Evolutionary conservation across 2,329 filamentous ascomycete genomes (phyloP).

Genomic region (Emmonsiellopsis sp.): DNA sequence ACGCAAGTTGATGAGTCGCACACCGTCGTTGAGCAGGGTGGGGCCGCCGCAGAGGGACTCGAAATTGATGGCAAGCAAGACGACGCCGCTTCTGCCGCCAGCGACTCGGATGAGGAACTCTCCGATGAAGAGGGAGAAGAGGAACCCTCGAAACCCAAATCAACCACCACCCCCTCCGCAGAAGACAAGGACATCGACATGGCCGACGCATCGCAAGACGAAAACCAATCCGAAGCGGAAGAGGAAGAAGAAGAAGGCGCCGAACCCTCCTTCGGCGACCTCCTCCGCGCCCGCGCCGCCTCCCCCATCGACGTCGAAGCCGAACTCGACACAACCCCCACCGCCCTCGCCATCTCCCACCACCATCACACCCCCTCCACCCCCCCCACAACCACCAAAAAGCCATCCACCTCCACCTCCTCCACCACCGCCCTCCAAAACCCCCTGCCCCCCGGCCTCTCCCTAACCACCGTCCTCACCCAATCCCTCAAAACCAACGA

Average conservation of each 20-base stretch:
- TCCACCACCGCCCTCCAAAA: constrained; percentile 42
- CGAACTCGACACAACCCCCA: constrained; percentile 37
- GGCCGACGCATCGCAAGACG: constrained; percentile 28
- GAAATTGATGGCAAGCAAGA: constrained; percentile 25
- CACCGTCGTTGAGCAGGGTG: constrained; percentile 43
- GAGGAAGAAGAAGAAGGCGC: constrained; percentile 34
- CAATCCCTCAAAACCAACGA: constrained; percentile 93
- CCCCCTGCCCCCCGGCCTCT: constrained; percentile 59
- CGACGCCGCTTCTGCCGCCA: constrained; percentile 18
- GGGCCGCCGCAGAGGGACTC: constrained; percentile 35
- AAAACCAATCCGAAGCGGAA: constrained; percentile 19
- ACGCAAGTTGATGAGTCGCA: constrained; percentile 50
- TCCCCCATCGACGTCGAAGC: constrained; percentile 65
- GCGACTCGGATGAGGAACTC: constrained; percentile 19
- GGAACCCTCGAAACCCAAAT: constrained; percentile 8
- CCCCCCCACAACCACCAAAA: constrained; percentile 23
- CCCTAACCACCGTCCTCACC: constrained; percentile 82
- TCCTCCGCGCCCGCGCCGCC: constrained; percentile 59
- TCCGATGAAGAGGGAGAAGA: constrained; percentile 11
- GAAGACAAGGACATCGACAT: constrained; percentile 24
- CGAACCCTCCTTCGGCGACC: constrained; percentile 76
- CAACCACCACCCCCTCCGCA: too few species aligned
- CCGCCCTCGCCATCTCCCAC: constrained; percentile 35
- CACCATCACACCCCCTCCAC: constrained; percentile 26
- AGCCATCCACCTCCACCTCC: constrained; percentile 37